phyloP scores from a whole-genome alignment of 2,329 filamentous ascomycete species.

The Neofusicoccum sp. region DNA sequence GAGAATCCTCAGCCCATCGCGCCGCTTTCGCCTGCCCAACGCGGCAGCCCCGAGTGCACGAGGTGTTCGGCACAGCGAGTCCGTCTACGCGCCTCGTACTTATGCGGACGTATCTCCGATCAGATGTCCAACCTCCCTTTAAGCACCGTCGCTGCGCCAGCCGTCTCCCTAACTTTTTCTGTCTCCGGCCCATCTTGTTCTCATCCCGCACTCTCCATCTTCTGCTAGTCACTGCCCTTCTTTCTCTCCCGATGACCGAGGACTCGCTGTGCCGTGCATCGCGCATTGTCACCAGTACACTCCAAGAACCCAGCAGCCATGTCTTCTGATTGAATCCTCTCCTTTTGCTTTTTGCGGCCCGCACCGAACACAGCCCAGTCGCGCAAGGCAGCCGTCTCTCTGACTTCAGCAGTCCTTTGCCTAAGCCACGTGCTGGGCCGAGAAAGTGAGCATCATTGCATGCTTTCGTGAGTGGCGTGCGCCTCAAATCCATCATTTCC shows the following conservation, averaged over 20 bases:
- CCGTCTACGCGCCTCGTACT: background rate
- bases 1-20: background rate
- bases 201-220: too few species aligned
- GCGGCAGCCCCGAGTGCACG: background rate
- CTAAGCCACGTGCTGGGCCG: background rate
- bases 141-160: too few species aligned
- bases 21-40: constrained; percentile 1
- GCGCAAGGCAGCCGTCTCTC: background rate
- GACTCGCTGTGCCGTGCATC: too few species aligned
- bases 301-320: too few species aligned
- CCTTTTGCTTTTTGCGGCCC: background rate
- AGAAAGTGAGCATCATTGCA: background rate
- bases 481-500: too few species aligned
- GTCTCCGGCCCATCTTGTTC: too few species aligned
- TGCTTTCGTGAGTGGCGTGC: background rate
- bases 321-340: too few species aligned
- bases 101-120: background rate
- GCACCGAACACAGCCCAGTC: background rate
- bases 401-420: background rate
- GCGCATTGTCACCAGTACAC: too few species aligned
- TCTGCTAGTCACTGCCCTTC: too few species aligned
- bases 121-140: background rate
- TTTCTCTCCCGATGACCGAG: too few species aligned
- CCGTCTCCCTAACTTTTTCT: too few species aligned
- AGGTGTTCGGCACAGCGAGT: background rate